phyloP scores from a whole-genome alignment of 2,329 filamentous ascomycete species.

The Cadophora luteo-olivacea region DNA sequence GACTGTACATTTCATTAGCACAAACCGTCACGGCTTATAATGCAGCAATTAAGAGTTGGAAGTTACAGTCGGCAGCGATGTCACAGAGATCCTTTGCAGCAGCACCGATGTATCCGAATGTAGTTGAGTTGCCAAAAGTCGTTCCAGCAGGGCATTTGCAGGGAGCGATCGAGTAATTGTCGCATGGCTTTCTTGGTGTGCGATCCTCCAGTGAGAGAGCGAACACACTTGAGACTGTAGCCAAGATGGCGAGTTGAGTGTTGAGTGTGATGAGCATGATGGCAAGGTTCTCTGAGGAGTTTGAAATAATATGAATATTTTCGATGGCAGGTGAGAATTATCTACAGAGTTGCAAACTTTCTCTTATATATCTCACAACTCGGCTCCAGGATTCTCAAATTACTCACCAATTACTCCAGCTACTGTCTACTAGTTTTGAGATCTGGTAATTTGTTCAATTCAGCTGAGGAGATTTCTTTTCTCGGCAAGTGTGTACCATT shows the following conservation, averaged over 20 bases:
- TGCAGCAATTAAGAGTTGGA: neutral
- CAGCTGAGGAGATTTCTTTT: neutral
- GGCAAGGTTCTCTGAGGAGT: neutral
- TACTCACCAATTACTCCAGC: neutral
- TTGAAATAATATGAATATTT: neutral
- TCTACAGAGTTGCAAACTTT: neutral
- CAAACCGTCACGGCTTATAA: neutral
- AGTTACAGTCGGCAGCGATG: slow-evolving; percentile 7
- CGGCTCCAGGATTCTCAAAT: neutral
- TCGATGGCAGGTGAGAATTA: neutral
- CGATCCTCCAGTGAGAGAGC: neutral
- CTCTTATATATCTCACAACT: neutral
- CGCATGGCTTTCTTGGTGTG: neutral
- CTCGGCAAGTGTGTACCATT: slow-evolving; percentile 5
- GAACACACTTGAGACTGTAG: neutral
- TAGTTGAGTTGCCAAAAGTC: slow-evolving; percentile 6
- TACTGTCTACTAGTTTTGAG: neutral
- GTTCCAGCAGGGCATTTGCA: slow-evolving; percentile 7
- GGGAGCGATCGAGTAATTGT: neutral
- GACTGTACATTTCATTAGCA: neutral
- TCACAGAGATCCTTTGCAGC: slow-evolving; percentile 12
- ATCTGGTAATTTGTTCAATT: neutral
- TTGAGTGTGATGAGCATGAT: neutral
- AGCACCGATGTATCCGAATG: slow-evolving; percentile 13
- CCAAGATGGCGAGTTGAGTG: neutral